Evolutionary conservation across 257 asterid genomes (phyloP).

Genomic region (Solanum pimpinellifolium): DNA sequence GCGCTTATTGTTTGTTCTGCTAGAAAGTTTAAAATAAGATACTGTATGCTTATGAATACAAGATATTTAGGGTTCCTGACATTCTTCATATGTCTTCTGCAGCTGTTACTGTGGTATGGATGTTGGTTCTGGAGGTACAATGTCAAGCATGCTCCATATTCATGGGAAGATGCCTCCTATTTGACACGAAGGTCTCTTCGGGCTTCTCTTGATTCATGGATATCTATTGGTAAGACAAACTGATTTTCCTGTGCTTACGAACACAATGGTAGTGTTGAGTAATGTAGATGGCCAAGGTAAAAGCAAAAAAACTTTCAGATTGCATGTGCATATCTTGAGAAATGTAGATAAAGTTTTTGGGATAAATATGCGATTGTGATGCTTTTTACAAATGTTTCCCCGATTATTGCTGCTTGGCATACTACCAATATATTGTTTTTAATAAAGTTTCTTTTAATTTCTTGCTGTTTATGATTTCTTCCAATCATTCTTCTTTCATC

Average conservation of each 20-base stretch:
- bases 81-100: slow-evolving; percentile 9
- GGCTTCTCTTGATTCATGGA: slow-evolving; percentile 62
- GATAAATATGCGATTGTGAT: neutral
- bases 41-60: neutral
- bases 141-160: slow-evolving; percentile 60
- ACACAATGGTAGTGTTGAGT: neutral
- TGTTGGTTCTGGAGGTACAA: slow-evolving; percentile 85
- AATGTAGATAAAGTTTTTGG: neutral
- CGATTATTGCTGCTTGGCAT: neutral
- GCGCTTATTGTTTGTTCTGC: neutral
- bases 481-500: slow-evolving; percentile 1
- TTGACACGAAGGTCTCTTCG: slow-evolving; percentile 67
- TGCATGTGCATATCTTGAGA: neutral
- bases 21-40: neutral
- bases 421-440: neutral
- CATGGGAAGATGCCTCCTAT: slow-evolving; percentile 83
- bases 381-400: neutral
- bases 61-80: neutral
- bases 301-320: neutral
- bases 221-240: slow-evolving; percentile 36
- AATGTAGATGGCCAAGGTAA: too few species aligned
- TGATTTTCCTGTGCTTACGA: neutral
- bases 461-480: neutral
- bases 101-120: slow-evolving; percentile 70
- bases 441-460: neutral